Percentiles rank a stretch among this genome's conserved stretches.
Evolutionary conservation across 768 basidiomycete genomes (phyloP).

Genomic region (Suillus bovinus): DNA sequence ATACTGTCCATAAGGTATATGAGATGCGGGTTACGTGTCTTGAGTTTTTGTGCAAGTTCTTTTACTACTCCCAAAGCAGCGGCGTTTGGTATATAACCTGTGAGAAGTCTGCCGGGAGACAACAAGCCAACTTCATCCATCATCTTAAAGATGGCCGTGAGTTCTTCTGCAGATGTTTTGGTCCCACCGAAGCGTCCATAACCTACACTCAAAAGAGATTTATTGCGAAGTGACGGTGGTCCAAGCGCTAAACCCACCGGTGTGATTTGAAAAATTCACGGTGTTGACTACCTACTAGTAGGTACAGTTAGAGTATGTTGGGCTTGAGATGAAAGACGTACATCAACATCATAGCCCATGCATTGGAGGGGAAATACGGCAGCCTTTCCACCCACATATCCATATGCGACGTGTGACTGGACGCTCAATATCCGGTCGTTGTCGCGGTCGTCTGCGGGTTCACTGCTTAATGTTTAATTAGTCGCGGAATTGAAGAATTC

Average conservation of each 20-base stretch:
- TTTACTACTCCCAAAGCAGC: slow-evolving; percentile 71
- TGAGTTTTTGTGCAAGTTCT: slow-evolving; percentile 61
- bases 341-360: slow-evolving; percentile 95
- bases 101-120: slow-evolving; percentile 70
- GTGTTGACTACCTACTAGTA: slow-evolving; percentile 74
- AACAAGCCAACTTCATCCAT: slow-evolving; percentile 81
- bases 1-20: slow-evolving; percentile 92
- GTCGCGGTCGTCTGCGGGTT: slow-evolving; percentile 17
- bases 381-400: slow-evolving; percentile 89
- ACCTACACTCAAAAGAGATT: slow-evolving; percentile 43
- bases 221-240: neutral
- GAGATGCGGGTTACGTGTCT: slow-evolving; percentile 53
- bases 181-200: slow-evolving; percentile 83
- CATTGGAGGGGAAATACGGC: slow-evolving; percentile 78
- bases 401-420: slow-evolving; percentile 91
- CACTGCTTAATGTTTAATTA: neutral
- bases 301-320: slow-evolving; percentile 9
- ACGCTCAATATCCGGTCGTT: slow-evolving; percentile 76
- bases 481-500: neutral
- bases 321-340: slow-evolving; percentile 36
- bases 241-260: slow-evolving; percentile 49
- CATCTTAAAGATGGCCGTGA: slow-evolving; percentile 69
- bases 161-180: slow-evolving; percentile 73
- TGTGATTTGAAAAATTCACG: slow-evolving; percentile 94
- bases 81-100: slow-evolving; percentile 89